Base-by-base conservation (phyloP, 2,329 filamentous ascomycete species). In the Raffaelea arxii region DNA sequence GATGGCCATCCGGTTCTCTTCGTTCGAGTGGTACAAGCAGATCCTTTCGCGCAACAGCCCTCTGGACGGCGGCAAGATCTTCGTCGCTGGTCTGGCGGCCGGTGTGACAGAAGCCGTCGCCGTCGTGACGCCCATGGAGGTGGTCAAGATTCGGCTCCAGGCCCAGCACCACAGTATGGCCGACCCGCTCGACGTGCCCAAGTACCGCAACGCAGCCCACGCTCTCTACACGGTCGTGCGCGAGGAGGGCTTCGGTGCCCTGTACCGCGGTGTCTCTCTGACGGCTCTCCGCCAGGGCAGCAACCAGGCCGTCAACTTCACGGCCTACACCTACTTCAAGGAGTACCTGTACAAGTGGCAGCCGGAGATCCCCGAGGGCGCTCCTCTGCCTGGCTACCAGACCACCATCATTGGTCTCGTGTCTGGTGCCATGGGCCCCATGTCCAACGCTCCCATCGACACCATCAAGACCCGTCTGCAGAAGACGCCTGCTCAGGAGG, bases 221-320 rank as follows among this genome's bases (percentile, higher is more conserved):
- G 79, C 79, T 6, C 67, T 81, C 18, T 95, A 94, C 70, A 96
- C 90, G 5, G 89, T 98, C 47, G 71, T 97, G 36, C 82, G 80
- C 57, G 92, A 98, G 69, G 92, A 98, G 66, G 94, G 94, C 1
- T 64, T 85, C 55, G 81, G 86, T 47, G 86, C 90, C 5, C 69
- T 98, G 30, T 98, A 95, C 70, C 85, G 92, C 50, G 92, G 92
- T 62, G 92, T 98, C 5, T 88, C 85, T 25, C 75, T 98, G 49
- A 98, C 92, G 2, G 92, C 92, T 1, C 74, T 98, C 57, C 79
- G 92, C 48, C 92, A 98, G 72, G 92, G 92, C 53, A 89, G 84
- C 53, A 98, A 98, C 70, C 92, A 98, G 72, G 92, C 94, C 41
- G 89, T 91, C 66, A 98, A 98, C 74, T 98, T 98, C 73, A 97